These are phyloP conservation scores for Juglanconis sp. DNA, from an alignment of 2,329 filamentous ascomycete genomes.

Conservation along the genomic window DNA sequence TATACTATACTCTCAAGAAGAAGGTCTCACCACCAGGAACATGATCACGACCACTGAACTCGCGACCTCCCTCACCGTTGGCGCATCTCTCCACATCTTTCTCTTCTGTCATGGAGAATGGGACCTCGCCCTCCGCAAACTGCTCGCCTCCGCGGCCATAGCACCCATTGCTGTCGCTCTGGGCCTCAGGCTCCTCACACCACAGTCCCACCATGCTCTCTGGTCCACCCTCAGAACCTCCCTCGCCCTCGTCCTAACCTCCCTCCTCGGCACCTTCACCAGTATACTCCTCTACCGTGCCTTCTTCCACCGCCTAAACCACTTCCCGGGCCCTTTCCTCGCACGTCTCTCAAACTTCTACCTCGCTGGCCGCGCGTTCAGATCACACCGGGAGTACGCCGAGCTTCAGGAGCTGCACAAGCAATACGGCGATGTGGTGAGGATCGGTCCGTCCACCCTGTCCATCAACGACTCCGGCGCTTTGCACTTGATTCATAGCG, in stretches of 20 bases:
- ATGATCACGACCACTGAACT: not conserved
- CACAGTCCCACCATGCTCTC: not conserved
- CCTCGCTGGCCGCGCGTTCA: not conserved
- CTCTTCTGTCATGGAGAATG: slow-evolving; percentile 11
- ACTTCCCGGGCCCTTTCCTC: slow-evolving; percentile 12
- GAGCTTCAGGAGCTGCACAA: slow-evolving; percentile 6
- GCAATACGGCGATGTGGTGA: slow-evolving; percentile 11
- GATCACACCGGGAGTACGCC: not conserved
- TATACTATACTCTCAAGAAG: no score
- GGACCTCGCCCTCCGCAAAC: slow-evolving; percentile 2
- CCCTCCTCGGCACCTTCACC: slow-evolving; percentile 1
- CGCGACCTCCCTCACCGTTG: not conserved
- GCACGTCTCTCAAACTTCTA: slow-evolving; percentile 10
- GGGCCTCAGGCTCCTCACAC: not conserved
- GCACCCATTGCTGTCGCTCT: slow-evolving; percentile 5
- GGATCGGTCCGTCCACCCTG: slow-evolving; percentile 7
- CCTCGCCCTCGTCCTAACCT: not conserved
- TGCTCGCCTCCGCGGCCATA: not conserved
- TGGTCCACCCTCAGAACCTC: not conserved
- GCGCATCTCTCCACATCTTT: slow-evolving; percentile 3
- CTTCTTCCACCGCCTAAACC: slow-evolving; percentile 9
- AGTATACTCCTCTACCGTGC: slow-evolving; percentile 14
- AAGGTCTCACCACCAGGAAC: not conserved
- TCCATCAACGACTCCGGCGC: slow-evolving; percentile 9
- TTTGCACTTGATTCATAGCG: slow-evolving; percentile 1